These are phyloP conservation scores for Pleurotus tuoliensis DNA, from an alignment of 768 basidiomycete genomes.

Conservation along the genomic window DNA sequence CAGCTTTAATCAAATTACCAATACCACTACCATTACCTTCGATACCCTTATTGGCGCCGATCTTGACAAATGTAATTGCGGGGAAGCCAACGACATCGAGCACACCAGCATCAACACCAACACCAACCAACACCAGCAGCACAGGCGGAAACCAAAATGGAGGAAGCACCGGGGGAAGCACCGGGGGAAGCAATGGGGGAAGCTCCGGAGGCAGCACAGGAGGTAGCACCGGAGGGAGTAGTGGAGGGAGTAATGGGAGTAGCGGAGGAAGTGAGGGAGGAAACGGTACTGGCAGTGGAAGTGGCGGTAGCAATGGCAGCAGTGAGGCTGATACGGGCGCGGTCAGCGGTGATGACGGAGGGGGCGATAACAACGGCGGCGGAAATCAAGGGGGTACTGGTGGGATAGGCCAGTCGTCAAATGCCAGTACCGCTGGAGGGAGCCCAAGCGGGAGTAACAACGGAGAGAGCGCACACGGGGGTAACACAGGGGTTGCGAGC, in stretches of 20 bases:
- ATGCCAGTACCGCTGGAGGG: neutral
- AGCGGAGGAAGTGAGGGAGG: constrained; percentile 1
- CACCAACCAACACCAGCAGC: constrained; percentile 8
- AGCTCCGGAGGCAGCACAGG: constrained; percentile 4
- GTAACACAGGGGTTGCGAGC: neutral
- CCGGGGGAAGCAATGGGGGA: constrained; percentile 5
- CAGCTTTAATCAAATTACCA: constrained; percentile 33
- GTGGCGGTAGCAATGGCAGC: constrained; percentile 8
- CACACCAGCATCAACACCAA: constrained; percentile 6
- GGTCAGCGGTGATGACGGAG: neutral
- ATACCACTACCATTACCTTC: constrained; percentile 29
- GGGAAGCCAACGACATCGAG: constrained; percentile 10
- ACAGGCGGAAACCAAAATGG: constrained; percentile 11
- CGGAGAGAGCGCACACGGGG: neutral
- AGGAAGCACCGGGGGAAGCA: neutral
- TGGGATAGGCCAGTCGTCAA: neutral
- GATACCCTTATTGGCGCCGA: constrained; percentile 34
- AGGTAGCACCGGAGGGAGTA: constrained; percentile 2
- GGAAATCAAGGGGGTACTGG: neutral
- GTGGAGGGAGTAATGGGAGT: constrained; percentile 13
- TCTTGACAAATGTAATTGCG: constrained; percentile 31
- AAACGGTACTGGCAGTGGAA: neutral
- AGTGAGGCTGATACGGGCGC: neutral
- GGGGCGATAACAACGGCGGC: neutral
- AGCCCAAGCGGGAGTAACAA: neutral